A percentile compares a stretch with the other conserved stretches of the same genome.
These are phyloP conservation scores for Didymella keratinophila DNA, from an alignment of 2,329 filamentous ascomycete genomes.

Conservation along the genomic window DNA sequence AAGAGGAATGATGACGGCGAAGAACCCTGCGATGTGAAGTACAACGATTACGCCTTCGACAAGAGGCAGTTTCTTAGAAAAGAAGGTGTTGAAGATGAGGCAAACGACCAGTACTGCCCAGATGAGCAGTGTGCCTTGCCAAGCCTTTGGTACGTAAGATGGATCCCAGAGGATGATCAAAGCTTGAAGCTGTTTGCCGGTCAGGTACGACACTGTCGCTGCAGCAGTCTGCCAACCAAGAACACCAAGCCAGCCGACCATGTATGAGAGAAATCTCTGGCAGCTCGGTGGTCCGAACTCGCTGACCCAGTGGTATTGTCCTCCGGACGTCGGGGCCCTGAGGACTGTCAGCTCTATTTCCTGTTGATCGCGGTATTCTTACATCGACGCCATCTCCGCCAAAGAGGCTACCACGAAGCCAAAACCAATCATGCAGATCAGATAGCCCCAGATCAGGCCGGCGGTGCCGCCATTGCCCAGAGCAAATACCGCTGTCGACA, in stretches of 20 bases:
- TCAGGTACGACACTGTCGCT: constrained; percentile 36
- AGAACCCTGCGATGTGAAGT: constrained; percentile 52
- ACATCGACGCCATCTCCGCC: constrained; percentile 47
- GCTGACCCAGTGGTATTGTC: constrained; percentile 30
- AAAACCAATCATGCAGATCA: constrained; percentile 36
- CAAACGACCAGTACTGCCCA: constrained; percentile 41
- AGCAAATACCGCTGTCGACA: constrained; percentile 17
- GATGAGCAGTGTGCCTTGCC: constrained; percentile 58
- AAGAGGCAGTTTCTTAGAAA: constrained; percentile 49
- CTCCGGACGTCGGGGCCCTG: constrained; percentile 30
- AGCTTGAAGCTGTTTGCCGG: constrained; percentile 47
- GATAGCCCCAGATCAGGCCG: constrained; percentile 41
- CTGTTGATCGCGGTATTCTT: no score
- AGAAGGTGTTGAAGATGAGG: constrained; percentile 52
- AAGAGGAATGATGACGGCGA: constrained; percentile 48
- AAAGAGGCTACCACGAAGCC: constrained; percentile 34
- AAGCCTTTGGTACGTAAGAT: constrained; percentile 50
- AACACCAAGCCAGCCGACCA: constrained; percentile 51
- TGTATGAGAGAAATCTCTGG: constrained; percentile 26
- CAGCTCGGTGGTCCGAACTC: constrained; percentile 44
- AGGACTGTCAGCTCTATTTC: no score
- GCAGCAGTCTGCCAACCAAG: constrained; percentile 48
- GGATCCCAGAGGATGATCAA: constrained; percentile 50
- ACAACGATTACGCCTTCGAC: constrained; percentile 31
- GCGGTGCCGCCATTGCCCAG: constrained; percentile 41